Evolutionary conservation across 495 filamentous ascomycete species (phyloP).

Genomic region (Penicillium cataractarum): DNA sequence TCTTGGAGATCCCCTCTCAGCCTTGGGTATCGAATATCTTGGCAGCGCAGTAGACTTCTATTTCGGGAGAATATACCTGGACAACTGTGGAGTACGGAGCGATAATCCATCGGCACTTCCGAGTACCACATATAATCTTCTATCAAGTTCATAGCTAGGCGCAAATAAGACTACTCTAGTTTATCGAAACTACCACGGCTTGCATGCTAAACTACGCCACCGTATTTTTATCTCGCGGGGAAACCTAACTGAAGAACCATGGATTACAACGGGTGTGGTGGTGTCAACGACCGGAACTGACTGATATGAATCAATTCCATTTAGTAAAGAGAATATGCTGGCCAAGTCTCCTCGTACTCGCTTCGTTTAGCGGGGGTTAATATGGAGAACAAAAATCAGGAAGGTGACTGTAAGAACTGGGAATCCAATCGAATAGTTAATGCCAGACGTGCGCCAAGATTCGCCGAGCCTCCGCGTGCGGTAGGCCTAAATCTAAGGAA

Average conservation of each 20-base stretch:
- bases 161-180: not conserved
- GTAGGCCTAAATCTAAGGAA: not conserved
- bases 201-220: conserved; percentile 8
- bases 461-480: conserved; percentile 6
- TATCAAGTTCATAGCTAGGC: not conserved
- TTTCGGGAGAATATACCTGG: not conserved
- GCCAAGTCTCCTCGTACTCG: conserved; percentile 3
- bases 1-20: not conserved
- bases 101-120: not conserved
- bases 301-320: not conserved
- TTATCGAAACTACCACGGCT: not conserved
- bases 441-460: not conserved
- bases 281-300: conserved; percentile 1
- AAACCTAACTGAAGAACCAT: not conserved
- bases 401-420: not conserved
- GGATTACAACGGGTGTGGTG: not conserved
- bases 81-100: not conserved
- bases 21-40: not conserved
- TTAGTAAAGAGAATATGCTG: not conserved
- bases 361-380: not conserved
- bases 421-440: not conserved
- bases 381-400: not conserved
- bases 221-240: conserved; percentile 13
- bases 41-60: not conserved
- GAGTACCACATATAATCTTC: not conserved